Evolutionary conservation across 2,329 filamentous ascomycete species (phyloP).

Genomic region (Verticillium alfalfae): DNA sequence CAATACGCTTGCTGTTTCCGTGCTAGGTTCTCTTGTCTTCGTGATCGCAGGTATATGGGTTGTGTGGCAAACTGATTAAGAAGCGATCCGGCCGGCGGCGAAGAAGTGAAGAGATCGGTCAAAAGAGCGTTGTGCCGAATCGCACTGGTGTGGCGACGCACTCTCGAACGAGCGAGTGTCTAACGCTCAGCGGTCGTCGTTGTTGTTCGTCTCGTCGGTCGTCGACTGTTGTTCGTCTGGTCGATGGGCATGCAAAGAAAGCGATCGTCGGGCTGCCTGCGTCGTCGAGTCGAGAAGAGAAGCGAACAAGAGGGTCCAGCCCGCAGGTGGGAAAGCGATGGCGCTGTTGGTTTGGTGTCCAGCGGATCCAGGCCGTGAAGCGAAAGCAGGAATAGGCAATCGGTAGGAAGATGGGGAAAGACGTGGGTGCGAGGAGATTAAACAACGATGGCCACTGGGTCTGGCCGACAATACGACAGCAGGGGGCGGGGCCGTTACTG

Average conservation of each 20-base stretch:
- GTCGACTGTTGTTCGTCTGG: not conserved
- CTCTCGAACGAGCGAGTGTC: constrained; percentile 3
- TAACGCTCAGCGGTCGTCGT: constrained; percentile 4
- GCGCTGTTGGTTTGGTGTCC: constrained; percentile 8
- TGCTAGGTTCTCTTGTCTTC: not conserved
- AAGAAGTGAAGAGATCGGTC: not conserved
- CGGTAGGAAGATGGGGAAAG: constrained; percentile 9
- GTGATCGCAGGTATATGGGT: not conserved
- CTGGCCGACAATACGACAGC: constrained; percentile 4
- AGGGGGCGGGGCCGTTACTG: constrained; percentile 6
- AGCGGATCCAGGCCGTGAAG: constrained; percentile 10
- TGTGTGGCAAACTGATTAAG: not conserved
- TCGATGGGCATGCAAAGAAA: constrained; percentile 7
- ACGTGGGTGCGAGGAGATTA: constrained; percentile 11
- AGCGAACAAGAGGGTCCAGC: constrained; percentile 22
- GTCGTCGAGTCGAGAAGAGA: constrained; percentile 14
- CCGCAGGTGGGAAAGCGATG: constrained; percentile 21
- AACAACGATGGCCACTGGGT: constrained; percentile 8
- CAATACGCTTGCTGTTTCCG: not conserved
- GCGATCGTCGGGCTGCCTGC: constrained; percentile 13
- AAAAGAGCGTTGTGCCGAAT: constrained; percentile 6
- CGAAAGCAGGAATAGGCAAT: constrained; percentile 5
- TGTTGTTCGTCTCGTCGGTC: not conserved
- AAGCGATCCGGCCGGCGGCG: constrained; percentile 13
- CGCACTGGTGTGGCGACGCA: not conserved